These are phyloP conservation scores for Hymenoscyphus linearis DNA, from an alignment of 2,329 filamentous ascomycete species.

Conservation along the genomic window DNA sequence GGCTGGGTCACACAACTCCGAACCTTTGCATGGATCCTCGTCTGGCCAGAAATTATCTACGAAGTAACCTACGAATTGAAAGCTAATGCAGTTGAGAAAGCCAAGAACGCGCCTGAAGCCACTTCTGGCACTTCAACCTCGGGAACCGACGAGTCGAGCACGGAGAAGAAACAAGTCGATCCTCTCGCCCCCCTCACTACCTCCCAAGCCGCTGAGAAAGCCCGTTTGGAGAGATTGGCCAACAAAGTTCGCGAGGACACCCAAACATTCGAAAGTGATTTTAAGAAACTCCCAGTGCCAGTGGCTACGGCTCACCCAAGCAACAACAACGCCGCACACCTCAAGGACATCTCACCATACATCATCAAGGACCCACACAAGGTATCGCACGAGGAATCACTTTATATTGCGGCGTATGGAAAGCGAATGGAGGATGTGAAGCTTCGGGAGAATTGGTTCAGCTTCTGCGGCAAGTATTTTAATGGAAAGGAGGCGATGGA, in stretches of 20 bases:
- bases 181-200: constrained; percentile 32
- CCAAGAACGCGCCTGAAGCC: constrained; percentile 26
- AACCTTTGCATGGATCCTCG: constrained; percentile 84
- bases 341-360: constrained; percentile 54
- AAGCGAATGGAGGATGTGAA: constrained; percentile 43
- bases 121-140: constrained; percentile 12
- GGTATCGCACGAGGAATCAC: constrained; percentile 70
- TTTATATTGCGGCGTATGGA: constrained; percentile 60
- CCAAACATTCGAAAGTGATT: constrained; percentile 20
- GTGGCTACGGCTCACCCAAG: constrained; percentile 49
- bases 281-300: constrained; percentile 35
- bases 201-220: constrained; percentile 54
- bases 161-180: constrained; percentile 31
- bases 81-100: constrained; percentile 42
- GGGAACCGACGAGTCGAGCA: constrained; percentile 21
- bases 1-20: constrained; percentile 93
- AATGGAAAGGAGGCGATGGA: constrained; percentile 83
- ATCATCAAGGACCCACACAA: constrained; percentile 74
- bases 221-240: constrained; percentile 55
- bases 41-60: constrained; percentile 75
- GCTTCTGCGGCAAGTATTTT: constrained; percentile 71
- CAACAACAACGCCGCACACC: constrained; percentile 50
- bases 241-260: constrained; percentile 43
- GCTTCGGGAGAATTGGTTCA: constrained; percentile 62
- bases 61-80: constrained; percentile 70